Evolutionary conservation across 2,329 filamentous ascomycete genomes (phyloP).

Genomic region (Colletotrichum sidae): DNA sequence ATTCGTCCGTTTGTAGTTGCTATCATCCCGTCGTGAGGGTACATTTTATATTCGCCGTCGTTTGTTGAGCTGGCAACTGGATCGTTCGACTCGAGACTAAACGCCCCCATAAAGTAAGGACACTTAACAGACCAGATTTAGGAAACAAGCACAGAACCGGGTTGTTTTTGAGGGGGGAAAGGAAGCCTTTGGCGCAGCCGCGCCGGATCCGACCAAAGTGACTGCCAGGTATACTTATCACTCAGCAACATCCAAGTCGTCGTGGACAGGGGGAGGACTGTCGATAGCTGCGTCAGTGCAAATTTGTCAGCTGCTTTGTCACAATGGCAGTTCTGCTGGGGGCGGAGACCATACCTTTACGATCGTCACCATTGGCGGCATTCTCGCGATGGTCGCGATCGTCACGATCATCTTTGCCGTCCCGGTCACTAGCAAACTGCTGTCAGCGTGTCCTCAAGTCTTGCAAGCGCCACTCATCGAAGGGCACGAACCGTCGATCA

Average conservation of each 20-base stretch:
- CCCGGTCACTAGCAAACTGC: conserved; percentile 58
- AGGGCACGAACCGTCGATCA: conserved; percentile 64
- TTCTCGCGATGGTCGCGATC: conserved; percentile 81
- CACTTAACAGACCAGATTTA: conserved; percentile 36
- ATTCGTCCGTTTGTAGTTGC: no score
- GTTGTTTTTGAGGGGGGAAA: not conserved
- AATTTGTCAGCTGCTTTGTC: conserved; percentile 35
- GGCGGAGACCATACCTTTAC: conserved; percentile 76
- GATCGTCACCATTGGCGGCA: conserved; percentile 85
- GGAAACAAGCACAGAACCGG: conserved; percentile 19
- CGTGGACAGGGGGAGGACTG: conserved; percentile 84
- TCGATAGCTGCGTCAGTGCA: conserved; percentile 65
- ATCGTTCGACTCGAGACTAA: conserved; percentile 38
- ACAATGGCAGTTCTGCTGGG: not conserved
- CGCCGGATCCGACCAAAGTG: conserved; percentile 29
- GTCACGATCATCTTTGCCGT: conserved; percentile 74
- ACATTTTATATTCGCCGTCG: not conserved
- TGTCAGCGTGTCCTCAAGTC: conserved; percentile 40
- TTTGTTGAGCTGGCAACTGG: conserved; percentile 18
- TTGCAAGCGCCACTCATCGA: not conserved
- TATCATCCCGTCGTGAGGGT: no score
- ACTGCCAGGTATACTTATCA: conserved; percentile 49
- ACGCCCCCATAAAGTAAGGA: conserved; percentile 37
- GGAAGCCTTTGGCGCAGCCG: conserved; percentile 36
- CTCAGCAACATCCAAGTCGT: conserved; percentile 96